Percentiles rank a stretch among this genome's conserved stretches.
These are phyloP conservation scores for Sporisorium graminicola DNA, from an alignment of 1,284 basidiomycete genomes.

Conservation along the genomic window DNA sequence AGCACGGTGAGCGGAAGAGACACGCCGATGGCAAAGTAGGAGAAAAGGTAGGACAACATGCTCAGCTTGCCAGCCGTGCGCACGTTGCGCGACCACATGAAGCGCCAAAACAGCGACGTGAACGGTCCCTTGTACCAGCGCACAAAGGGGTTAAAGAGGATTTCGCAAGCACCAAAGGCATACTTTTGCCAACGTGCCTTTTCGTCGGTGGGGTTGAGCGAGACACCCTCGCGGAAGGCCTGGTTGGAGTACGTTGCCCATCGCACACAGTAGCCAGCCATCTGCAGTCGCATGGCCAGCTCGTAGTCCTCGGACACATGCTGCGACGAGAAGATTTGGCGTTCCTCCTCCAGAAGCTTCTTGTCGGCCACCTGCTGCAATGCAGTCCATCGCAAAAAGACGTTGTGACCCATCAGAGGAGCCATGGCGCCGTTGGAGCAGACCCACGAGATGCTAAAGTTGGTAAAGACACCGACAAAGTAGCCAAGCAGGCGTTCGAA, in stretches of 20 bases:
- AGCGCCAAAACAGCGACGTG: conserved; percentile 79
- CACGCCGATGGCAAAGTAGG: conserved; percentile 82
- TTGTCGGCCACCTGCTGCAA: conserved; percentile 82
- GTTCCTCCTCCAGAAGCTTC: conserved; percentile 75
- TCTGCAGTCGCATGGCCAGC: conserved; percentile 74
- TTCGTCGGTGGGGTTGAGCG: conserved; percentile 79
- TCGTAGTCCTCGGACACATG: conserved; percentile 88
- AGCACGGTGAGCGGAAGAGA: conserved; percentile 77
- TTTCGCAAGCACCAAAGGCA: conserved; percentile 76
- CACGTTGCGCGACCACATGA: conserved; percentile 74
- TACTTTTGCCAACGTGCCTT: conserved; percentile 87
- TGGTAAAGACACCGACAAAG: conserved; percentile 72
- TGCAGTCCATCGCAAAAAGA: conserved; percentile 85
- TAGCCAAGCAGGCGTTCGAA: conserved; percentile 87
- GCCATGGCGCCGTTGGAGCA: conserved; percentile 70
- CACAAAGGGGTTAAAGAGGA: conserved; percentile 70
- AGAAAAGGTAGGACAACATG: conserved; percentile 77
- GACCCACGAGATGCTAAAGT: conserved; percentile 70
- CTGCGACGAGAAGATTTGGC: conserved; percentile 82
- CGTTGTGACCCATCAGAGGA: conserved; percentile 89
- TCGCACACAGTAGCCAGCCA: conserved; percentile 77
- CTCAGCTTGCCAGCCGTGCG: conserved; percentile 80
- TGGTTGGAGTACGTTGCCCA: conserved; percentile 86
- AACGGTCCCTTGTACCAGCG: conserved; percentile 83
- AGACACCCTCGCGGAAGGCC: conserved; percentile 87